These are phyloP conservation scores for Hypholoma fasciculare DNA, from an alignment of 768 basidiomycete species.

Conservation along the genomic window DNA sequence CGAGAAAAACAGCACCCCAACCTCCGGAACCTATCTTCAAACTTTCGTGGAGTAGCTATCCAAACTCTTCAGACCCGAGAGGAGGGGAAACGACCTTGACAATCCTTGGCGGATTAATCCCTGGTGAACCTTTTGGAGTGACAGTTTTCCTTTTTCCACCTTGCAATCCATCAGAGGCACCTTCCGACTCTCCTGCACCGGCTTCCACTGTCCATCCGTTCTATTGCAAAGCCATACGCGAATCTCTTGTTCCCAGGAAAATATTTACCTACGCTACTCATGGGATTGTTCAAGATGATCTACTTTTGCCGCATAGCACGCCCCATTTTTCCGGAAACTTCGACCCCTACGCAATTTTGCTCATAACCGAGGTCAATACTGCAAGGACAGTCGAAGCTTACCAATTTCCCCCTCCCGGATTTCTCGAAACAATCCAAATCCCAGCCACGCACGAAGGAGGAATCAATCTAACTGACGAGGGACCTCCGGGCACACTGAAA, in stretches of 20 bases:
- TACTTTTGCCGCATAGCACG: slow-evolving; percentile 66
- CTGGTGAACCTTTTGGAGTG: slow-evolving; percentile 56
- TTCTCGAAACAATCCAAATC: slow-evolving; percentile 23
- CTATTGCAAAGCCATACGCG: slow-evolving; percentile 63
- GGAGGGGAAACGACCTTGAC: slow-evolving; percentile 74
- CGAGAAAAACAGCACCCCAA: slow-evolving; percentile 17
- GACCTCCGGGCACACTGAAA: background rate
- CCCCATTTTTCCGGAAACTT: slow-evolving; percentile 70
- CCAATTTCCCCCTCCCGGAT: slow-evolving; percentile 69
- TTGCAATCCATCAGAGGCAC: slow-evolving; percentile 53
- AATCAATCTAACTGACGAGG: background rate
- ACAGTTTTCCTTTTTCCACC: slow-evolving; percentile 70
- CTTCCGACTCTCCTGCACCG: slow-evolving; percentile 30
- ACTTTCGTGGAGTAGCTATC: slow-evolving; percentile 79
- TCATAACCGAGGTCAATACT: slow-evolving; percentile 50
- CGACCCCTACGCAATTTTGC: slow-evolving; percentile 69
- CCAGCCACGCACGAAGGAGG: background rate
- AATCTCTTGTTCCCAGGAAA: slow-evolving; percentile 50
- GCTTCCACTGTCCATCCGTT: slow-evolving; percentile 38
- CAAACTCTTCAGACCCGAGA: slow-evolving; percentile 62
- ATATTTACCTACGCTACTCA: slow-evolving; percentile 58
- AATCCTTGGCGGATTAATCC: slow-evolving; percentile 74
- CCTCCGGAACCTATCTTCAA: slow-evolving; percentile 81
- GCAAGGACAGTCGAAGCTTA: slow-evolving; percentile 59
- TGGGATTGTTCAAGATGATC: slow-evolving; percentile 73